Percentiles rank a stretch among this genome's conserved stretches.
These are phyloP conservation scores for Boletellus emodensis DNA, from an alignment of 768 basidiomycete genomes.

Conservation along the genomic window DNA sequence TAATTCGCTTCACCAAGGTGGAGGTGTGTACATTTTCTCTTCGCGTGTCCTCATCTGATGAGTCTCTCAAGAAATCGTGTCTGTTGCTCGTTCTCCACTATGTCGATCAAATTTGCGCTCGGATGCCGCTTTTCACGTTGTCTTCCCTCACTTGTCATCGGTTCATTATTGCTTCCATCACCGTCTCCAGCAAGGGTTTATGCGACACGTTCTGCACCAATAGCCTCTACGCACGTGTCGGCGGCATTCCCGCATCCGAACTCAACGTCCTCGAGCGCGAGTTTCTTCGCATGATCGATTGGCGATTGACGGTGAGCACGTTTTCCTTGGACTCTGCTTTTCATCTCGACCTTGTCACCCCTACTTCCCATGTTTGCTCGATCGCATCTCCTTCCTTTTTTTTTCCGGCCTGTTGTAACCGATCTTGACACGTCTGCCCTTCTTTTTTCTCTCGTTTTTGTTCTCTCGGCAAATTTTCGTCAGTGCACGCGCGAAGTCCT, in stretches of 20 bases:
- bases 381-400: not conserved
- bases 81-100: slow-evolving; percentile 82
- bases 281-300: slow-evolving; percentile 87
- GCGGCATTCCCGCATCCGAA: slow-evolving; percentile 87
- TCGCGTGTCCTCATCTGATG: slow-evolving; percentile 4
- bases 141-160: slow-evolving; percentile 97
- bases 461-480: slow-evolving; percentile 4
- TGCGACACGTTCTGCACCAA: slow-evolving; percentile 97
- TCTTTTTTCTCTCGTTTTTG: slow-evolving; percentile 1
- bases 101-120: slow-evolving; percentile 90
- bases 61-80: slow-evolving; percentile 59
- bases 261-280: slow-evolving; percentile 94
- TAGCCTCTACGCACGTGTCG: slow-evolving; percentile 91
- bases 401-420: slow-evolving; percentile 7
- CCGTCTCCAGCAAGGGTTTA: slow-evolving; percentile 90
- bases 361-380: no score
- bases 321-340: slow-evolving; percentile 24
- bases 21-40: slow-evolving; percentile 55
- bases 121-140: slow-evolving; percentile 84
- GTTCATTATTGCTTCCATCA: slow-evolving; percentile 91
- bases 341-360: slow-evolving; percentile 2
- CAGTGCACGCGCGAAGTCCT: slow-evolving; percentile 89
- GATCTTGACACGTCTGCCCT: slow-evolving; percentile 20
- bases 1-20: slow-evolving; percentile 92
- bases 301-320: slow-evolving; percentile 84